Percentiles rank a stretch among this genome's conserved stretches.
These are phyloP conservation scores for Blastobotrys petasosporus DNA, from an alignment of 1,139 yeast genomes.

Conservation along the genomic window DNA sequence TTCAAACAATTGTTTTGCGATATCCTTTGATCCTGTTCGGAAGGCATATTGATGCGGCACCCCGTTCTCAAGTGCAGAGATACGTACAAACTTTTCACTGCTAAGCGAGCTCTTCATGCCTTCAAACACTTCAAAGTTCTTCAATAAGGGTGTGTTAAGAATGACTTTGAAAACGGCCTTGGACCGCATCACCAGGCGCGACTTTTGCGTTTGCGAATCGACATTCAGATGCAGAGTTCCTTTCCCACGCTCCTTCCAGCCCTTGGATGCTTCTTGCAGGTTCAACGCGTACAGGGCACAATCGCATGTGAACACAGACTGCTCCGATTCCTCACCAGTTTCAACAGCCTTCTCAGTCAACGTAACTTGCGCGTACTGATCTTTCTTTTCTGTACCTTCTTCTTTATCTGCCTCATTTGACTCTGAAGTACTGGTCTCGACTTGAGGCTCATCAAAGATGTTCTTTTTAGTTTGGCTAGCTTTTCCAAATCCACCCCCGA, in stretches of 20 bases:
- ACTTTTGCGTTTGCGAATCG: constrained; percentile 30
- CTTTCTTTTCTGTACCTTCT: constrained; percentile 6
- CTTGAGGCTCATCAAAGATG: constrained; percentile 11
- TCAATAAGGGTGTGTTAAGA: constrained; percentile 62
- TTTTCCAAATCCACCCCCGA: constrained; percentile 15
- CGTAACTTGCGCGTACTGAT: constrained; percentile 26
- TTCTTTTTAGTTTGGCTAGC: constrained; percentile 4
- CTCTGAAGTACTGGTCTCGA: constrained; percentile 9
- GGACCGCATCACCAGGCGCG: constrained; percentile 84
- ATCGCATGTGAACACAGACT: constrained; percentile 57
- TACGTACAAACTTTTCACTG: constrained; percentile 72
- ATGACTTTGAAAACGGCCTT: constrained; percentile 80
- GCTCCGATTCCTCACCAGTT: constrained; percentile 91
- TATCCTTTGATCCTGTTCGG: constrained; percentile 58
- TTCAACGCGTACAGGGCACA: constrained; percentile 78
- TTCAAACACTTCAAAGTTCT: constrained; percentile 53
- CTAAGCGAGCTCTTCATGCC: constrained; percentile 83
- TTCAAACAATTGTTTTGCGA: constrained; percentile 53
- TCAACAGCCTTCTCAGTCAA: constrained; percentile 47
- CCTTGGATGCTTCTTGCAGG: constrained; percentile 54
- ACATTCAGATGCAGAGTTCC: constrained; percentile 77
- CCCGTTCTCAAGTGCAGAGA: constrained; percentile 53
- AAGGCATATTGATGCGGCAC: constrained; percentile 78
- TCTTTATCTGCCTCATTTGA: constrained; percentile 9
- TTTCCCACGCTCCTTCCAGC: constrained; percentile 95